phyloP scores from a whole-genome alignment of 352 stramenopile species.

The Phytophthora pini region DNA sequence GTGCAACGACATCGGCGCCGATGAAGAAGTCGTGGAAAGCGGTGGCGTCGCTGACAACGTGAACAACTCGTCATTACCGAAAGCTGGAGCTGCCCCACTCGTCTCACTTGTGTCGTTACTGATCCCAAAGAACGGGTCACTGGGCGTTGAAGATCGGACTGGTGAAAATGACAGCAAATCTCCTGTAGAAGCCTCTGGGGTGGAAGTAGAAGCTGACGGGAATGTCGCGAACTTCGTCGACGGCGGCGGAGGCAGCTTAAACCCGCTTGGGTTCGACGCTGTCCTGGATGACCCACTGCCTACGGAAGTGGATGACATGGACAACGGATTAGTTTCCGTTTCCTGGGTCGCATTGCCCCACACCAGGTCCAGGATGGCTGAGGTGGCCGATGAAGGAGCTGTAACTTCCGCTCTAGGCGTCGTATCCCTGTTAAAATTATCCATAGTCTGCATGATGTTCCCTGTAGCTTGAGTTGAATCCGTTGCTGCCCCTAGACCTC shows the following conservation, averaged over 20 bases:
- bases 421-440: conserved; percentile 1
- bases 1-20: conserved; percentile 35
- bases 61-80: conserved; percentile 45
- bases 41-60: conserved; percentile 20
- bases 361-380: conserved; percentile 37
- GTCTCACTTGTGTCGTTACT: conserved; percentile 24
- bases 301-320: conserved; percentile 12
- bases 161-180: conserved; percentile 76
- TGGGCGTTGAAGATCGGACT: conserved; percentile 27
- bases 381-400: conserved; percentile 20
- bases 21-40: conserved; percentile 26
- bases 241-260: conserved; percentile 26
- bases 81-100: conserved; percentile 12
- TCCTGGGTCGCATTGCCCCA: conserved; percentile 30
- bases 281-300: conserved; percentile 6
- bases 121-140: conserved; percentile 47
- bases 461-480: not conserved
- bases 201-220: conserved; percentile 6
- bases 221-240: conserved; percentile 27
- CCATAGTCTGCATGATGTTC: not conserved
- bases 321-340: conserved; percentile 6
- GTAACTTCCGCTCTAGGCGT: not conserved
- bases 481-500: conserved; percentile 2
- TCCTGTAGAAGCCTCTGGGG: conserved; percentile 24
- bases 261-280: conserved; percentile 21